Percentiles rank a stretch among this genome's conserved stretches.
Evolutionary conservation across 352 stramenopile genomes (phyloP).

Genomic region (Phytophthora boehmeriae): DNA sequence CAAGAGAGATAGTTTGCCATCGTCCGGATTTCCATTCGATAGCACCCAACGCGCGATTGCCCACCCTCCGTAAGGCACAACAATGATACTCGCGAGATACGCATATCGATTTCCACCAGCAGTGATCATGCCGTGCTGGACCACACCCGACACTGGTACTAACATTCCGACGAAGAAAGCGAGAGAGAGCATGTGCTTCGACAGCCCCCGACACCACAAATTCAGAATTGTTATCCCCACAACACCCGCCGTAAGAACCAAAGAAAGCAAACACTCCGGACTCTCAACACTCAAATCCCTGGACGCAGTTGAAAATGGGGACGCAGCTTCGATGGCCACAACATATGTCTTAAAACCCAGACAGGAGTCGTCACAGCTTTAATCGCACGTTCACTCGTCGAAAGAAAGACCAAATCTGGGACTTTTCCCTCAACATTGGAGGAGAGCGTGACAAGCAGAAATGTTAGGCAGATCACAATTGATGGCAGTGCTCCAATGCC

Average conservation of each 20-base stretch:
- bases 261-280: constrained; percentile 39
- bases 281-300: constrained; percentile 31
- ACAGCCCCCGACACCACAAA: constrained; percentile 1
- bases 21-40: not conserved
- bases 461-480: constrained; percentile 18
- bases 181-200: constrained; percentile 27
- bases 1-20: not conserved
- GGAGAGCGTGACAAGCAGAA: constrained; percentile 38
- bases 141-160: constrained; percentile 54
- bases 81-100: constrained; percentile 50
- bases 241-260: constrained; percentile 12
- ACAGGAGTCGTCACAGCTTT: constrained; percentile 42
- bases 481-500: constrained; percentile 19
- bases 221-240: constrained; percentile 1
- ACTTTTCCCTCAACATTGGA: constrained; percentile 47
- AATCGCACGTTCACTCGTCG: constrained; percentile 33
- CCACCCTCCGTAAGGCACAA: constrained; percentile 41
- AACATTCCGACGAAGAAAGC: constrained; percentile 47
- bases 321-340: constrained; percentile 51
- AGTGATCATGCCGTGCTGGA: constrained; percentile 66
- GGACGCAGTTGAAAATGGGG: constrained; percentile 55
- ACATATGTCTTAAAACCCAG: constrained; percentile 33
- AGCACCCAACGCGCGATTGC: constrained; percentile 23
- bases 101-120: constrained; percentile 55
- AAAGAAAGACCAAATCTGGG: constrained; percentile 44